phyloP scores from a whole-genome alignment of 2,329 filamentous ascomycete genomes.

The Alternaria ventricosa region DNA sequence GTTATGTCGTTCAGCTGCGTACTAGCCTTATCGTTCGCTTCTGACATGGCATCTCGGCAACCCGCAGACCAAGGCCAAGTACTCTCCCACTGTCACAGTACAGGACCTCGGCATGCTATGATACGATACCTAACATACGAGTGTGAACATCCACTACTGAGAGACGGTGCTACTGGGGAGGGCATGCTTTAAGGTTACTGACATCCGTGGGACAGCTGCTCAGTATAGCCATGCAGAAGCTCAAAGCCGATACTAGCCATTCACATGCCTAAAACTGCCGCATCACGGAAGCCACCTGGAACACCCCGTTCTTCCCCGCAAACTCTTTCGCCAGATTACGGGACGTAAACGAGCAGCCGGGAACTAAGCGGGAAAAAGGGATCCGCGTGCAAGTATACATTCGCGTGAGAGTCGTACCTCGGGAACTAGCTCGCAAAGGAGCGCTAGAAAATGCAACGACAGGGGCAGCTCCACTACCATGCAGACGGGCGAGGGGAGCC shows the following conservation, averaged over 20 bases:
- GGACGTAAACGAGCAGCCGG: not conserved
- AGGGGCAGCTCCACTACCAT: slow-evolving; percentile 26
- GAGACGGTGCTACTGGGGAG: not conserved
- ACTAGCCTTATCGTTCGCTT: not conserved
- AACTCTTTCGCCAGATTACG: slow-evolving; percentile 1
- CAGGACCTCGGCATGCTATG: not conserved
- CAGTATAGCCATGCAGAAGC: not conserved
- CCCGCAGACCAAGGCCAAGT: not conserved
- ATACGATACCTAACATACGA: not conserved
- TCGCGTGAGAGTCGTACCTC: slow-evolving; percentile 16
- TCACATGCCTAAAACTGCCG: not conserved
- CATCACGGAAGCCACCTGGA: not conserved
- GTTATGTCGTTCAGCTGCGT: too few species aligned
- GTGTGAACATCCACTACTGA: not conserved
- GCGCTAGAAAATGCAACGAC: slow-evolving; percentile 30
- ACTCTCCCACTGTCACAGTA: not conserved
- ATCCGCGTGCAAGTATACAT: slow-evolving; percentile 5
- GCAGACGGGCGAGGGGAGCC: slow-evolving; percentile 17
- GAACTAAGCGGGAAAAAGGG: slow-evolving; percentile 3
- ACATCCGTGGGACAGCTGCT: not conserved
- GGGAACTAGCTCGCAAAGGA: slow-evolving; percentile 23
- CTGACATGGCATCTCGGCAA: not conserved
- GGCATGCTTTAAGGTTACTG: not conserved
- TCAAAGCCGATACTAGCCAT: slow-evolving; percentile 8
- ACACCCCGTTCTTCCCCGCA: slow-evolving; percentile 8